Base-by-base conservation (phyloP, 2,329 filamentous ascomycete species). In the Stachybotrys chlorohalonatus region DNA sequence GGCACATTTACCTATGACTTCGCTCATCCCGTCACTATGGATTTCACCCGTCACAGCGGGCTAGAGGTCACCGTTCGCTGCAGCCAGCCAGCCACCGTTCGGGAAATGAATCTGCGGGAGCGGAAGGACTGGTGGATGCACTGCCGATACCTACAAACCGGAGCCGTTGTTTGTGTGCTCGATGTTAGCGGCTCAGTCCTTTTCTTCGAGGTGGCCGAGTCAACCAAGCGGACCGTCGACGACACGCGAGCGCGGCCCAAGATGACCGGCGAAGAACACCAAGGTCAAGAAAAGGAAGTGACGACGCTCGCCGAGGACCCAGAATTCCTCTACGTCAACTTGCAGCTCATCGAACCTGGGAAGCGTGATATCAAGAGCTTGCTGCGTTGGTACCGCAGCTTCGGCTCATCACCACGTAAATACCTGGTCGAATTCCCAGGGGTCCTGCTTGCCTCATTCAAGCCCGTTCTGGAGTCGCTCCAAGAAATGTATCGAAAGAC, bases 401-500 rank as follows among this genome's bases (percentile, higher is more conserved):
- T 59, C 36, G 62, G 56, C 0, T 48, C 0, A 45, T 36, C 3
- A 53, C 59, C 13, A 24, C 53, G 56, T 24, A 59, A 62, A 45
- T 65, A 60, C 15, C 70, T 87, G 1, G 73, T 86, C 1, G 84
- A 87, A 58, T 86, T 87, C 54, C 84, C 83, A 0, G 80, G 79
- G 0, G 69, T 86, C 5, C 65, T 87, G 2, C 68, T 85, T 2
- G 75, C 78, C 0, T 75, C 83, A 0, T 86, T 87, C 59, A 68
- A 75, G 31, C 79, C 80, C 31, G 84, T 79, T 0, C 70, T 87
- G 0, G 65, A 72, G 48, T 78, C 78, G 0, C 68, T 87, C 3
- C 81, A 87, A 61, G 63, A 66, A 1, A 81, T 85, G 70, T 74
- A 72, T 9, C 59, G 61, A 11, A 68, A 57, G 15, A 66, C 67